phyloP scores from a whole-genome alignment of 2,329 filamentous ascomycete genomes.

The Chaetomiaceae sp. region DNA sequence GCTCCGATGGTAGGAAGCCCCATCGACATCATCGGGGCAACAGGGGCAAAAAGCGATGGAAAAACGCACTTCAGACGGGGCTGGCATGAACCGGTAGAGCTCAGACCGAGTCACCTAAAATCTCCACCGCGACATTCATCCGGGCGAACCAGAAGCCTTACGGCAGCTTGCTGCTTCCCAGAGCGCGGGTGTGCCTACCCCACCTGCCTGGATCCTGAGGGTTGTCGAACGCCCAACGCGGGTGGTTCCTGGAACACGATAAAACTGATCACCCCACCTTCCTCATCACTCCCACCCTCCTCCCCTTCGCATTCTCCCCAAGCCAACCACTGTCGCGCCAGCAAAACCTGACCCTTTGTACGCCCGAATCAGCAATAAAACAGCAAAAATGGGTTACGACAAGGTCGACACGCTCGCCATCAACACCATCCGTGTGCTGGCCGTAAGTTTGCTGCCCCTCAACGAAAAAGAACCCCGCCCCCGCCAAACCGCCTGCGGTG shows the following conservation, averaged over 20 bases:
- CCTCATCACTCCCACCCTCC: slow-evolving; percentile 18
- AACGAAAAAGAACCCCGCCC: slow-evolving; percentile 21
- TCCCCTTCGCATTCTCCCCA: slow-evolving; percentile 19
- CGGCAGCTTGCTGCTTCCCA: slow-evolving; percentile 14
- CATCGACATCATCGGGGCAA: slow-evolving; percentile 7
- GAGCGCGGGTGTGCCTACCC: slow-evolving; percentile 16
- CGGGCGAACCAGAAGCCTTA: slow-evolving; percentile 26
- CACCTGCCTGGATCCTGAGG: slow-evolving; percentile 19
- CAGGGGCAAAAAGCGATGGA: slow-evolving; percentile 3
- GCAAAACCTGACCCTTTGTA: slow-evolving; percentile 7
- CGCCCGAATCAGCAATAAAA: slow-evolving; percentile 16
- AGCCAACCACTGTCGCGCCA: slow-evolving; percentile 8
- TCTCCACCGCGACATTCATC: slow-evolving; percentile 25
- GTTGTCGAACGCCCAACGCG: slow-evolving; percentile 21
- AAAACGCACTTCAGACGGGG: slow-evolving; percentile 7
- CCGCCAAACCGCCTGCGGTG: slow-evolving; percentile 22
- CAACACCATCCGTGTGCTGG: slow-evolving; percentile 96
- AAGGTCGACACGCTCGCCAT: slow-evolving; percentile 87
- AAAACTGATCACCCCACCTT: slow-evolving; percentile 28
- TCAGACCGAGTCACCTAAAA: slow-evolving; percentile 14
- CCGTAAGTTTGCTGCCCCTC: slow-evolving; percentile 61
- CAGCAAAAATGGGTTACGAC: slow-evolving; percentile 75
- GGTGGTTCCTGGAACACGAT: slow-evolving; percentile 11
- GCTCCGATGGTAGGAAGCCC: slow-evolving; percentile 15
- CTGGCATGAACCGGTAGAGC: slow-evolving; percentile 13